These are phyloP conservation scores for Pueraria montana DNA, from an alignment of 306 rosid species.

Conservation along the genomic window DNA sequence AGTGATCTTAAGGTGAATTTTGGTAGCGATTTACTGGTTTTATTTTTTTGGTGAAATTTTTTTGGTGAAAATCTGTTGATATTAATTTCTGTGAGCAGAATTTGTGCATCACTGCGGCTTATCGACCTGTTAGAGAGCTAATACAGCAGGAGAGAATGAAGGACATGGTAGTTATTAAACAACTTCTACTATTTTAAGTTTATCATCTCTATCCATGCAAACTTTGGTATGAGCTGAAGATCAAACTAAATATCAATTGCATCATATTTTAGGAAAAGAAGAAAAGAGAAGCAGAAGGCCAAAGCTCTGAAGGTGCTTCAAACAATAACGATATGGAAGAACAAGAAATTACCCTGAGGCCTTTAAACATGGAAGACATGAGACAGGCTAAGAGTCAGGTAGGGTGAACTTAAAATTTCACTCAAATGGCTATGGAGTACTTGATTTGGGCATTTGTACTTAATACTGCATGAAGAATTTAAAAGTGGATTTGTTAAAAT, in stretches of 20 bases:
- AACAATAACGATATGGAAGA: slow-evolving; percentile 66
- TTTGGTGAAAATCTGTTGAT: slow-evolving; percentile 34
- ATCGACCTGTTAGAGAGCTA: slow-evolving; percentile 92
- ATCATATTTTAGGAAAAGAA: slow-evolving; percentile 73
- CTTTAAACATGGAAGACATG: slow-evolving; percentile 92
- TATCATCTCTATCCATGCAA: not conserved
- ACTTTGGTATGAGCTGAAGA: not conserved
- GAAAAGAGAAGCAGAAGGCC: slow-evolving; percentile 64
- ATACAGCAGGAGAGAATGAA: slow-evolving; percentile 82
- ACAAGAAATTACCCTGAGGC: slow-evolving; percentile 66
- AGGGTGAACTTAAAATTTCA: slow-evolving; percentile 5
- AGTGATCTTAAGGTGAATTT: slow-evolving; percentile 91
- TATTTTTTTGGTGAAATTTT: too few relatives aligned
- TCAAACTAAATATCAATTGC: slow-evolving; percentile 21
- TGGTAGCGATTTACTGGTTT: slow-evolving; percentile 13
- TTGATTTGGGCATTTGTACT: not conserved
- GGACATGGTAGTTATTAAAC: slow-evolving; percentile 66
- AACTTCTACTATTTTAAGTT: slow-evolving; percentile 1
- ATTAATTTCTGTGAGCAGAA: slow-evolving; percentile 69
- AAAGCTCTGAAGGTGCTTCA: slow-evolving; percentile 61
- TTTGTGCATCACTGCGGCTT: slow-evolving; percentile 91
- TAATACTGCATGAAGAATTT: not conserved
- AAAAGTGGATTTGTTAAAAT: not conserved
- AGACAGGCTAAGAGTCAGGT: slow-evolving; percentile 95
- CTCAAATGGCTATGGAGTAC: not conserved